phyloP scores from a whole-genome alignment of 352 stramenopile genomes.

The Pythium dissotocum region DNA sequence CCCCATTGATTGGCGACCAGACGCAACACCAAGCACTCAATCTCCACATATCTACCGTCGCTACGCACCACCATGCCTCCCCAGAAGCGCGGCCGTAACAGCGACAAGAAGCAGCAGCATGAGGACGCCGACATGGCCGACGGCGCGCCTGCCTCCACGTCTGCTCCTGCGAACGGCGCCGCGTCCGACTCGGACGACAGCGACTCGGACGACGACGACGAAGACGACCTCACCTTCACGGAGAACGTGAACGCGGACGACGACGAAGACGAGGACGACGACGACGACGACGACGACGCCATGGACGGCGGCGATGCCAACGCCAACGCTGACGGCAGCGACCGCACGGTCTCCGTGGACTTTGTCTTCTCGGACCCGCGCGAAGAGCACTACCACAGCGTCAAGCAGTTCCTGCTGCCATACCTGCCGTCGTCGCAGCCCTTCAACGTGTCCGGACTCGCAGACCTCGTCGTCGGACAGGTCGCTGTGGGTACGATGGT shows the following conservation, averaged over 20 bases:
- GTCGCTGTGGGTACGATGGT: conserved; percentile 79
- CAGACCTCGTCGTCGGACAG: conserved; percentile 74
- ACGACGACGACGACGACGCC: conserved; percentile 60
- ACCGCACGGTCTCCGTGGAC: conserved; percentile 65
- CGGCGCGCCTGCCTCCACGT: neutral
- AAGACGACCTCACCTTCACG: conserved; percentile 60
- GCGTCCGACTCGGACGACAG: conserved; percentile 17
- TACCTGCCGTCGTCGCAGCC: conserved; percentile 76
- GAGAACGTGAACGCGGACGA: conserved; percentile 28
- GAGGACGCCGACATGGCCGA: conserved; percentile 36
- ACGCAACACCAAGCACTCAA: neutral
- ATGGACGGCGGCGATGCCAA: conserved; percentile 37
- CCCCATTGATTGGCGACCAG: conserved; percentile 13
- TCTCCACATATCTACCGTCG: too few species aligned
- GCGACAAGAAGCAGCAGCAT: conserved; percentile 18
- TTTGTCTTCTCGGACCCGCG: conserved; percentile 85
- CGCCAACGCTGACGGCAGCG: conserved; percentile 1
- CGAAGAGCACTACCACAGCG: conserved; percentile 83
- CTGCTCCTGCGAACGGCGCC: neutral
- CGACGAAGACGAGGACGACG: conserved; percentile 47
- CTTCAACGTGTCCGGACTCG: conserved; percentile 81
- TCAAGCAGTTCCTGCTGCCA: conserved; percentile 81
- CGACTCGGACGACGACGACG: conserved; percentile 50
- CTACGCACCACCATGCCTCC: conserved; percentile 28
- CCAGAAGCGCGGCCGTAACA: conserved; percentile 37